Evolutionary conservation across 2,329 filamentous ascomycete species (phyloP).

Genomic region (Botryotinia narcissicola): DNA sequence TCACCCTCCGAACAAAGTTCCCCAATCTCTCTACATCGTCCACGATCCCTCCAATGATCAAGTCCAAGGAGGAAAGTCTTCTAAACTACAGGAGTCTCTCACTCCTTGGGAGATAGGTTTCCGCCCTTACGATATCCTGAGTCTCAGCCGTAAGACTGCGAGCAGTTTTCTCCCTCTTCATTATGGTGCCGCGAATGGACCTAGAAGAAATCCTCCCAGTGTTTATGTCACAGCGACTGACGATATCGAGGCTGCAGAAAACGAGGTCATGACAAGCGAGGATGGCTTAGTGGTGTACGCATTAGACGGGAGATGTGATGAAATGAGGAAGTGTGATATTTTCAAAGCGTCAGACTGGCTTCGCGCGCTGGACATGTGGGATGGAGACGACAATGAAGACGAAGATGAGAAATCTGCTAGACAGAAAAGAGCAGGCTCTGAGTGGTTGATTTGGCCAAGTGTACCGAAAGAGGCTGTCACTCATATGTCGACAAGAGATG

Average conservation of each 20-base stretch:
- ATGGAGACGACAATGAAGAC: not conserved
- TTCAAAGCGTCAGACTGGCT: not conserved
- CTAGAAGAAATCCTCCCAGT: not conserved
- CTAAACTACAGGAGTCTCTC: not conserved
- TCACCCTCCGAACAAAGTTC: not conserved
- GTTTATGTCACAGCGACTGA: not conserved
- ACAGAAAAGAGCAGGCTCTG: not conserved
- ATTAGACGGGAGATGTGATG: not conserved
- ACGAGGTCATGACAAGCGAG: not conserved
- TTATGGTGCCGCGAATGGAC: not conserved
- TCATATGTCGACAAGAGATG: not conserved
- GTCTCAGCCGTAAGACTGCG: not conserved
- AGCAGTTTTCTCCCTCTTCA: not conserved
- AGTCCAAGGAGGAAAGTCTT: not conserved
- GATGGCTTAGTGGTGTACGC: not conserved
- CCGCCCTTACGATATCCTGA: not conserved
- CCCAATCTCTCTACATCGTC: not conserved
- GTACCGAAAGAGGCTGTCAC: not conserved
- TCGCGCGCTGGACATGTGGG: not conserved
- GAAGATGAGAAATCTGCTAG: not conserved
- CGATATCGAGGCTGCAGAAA: not conserved
- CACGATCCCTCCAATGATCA: not conserved
- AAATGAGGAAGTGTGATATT: not conserved
- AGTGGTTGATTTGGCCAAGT: slow-evolving; percentile 9
- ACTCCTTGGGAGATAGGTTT: not conserved